phyloP scores from a whole-genome alignment of 2,329 filamentous ascomycete genomes.

The Colletotrichum chrysophilum region DNA sequence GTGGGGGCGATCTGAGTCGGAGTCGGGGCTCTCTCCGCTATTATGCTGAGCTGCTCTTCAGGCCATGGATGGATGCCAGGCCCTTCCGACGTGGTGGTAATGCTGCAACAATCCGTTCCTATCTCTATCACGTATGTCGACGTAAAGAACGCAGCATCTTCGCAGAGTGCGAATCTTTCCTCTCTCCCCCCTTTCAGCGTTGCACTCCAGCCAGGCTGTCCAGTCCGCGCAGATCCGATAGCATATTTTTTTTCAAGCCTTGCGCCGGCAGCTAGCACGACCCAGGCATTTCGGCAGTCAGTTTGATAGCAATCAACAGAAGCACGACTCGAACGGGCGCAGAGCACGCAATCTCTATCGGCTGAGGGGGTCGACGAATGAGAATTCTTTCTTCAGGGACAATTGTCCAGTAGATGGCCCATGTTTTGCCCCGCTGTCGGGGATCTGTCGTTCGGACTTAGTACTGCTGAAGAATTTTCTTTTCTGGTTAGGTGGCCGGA shows the following conservation, averaged over 20 bases:
- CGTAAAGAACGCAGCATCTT: neutral
- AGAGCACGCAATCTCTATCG: slow-evolving; percentile 8
- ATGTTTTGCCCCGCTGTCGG: slow-evolving; percentile 5
- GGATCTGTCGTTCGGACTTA: slow-evolving; percentile 9
- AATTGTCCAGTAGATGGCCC: neutral
- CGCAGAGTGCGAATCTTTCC: neutral
- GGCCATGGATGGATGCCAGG: neutral
- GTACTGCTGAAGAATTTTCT: neutral
- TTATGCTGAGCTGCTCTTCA: neutral
- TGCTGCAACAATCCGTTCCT: neutral
- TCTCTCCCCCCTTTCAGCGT: neutral
- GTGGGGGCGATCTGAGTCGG: neutral
- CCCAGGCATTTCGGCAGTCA: neutral
- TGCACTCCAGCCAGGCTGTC: neutral
- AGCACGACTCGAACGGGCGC: slow-evolving; percentile 13
- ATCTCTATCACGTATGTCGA: neutral
- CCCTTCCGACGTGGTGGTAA: neutral
- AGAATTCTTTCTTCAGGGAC: neutral
- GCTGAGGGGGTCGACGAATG: neutral
- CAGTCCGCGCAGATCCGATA: slow-evolving; percentile 1
- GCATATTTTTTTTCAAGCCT: neutral
- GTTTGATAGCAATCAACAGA: neutral
- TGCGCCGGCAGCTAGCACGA: neutral
- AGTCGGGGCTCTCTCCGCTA: neutral
- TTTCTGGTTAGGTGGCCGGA: neutral